Percentiles rank a stretch among this genome's conserved stretches.
Conservation (phyloP, 2,329 filamentous ascomycete genomes). For the Cordyceps farinosa region DNA sequence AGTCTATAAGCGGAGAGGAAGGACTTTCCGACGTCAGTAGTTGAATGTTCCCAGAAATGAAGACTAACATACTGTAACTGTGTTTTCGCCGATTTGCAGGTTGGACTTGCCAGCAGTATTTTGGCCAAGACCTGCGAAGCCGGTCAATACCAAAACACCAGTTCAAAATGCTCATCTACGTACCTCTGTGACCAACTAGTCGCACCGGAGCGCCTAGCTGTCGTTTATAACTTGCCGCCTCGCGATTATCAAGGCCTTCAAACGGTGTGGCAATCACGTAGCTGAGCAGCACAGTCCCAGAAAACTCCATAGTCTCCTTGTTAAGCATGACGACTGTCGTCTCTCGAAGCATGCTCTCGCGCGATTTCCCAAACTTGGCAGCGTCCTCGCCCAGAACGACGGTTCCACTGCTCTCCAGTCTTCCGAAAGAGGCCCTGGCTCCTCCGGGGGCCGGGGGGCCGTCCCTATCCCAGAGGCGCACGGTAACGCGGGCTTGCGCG, state of each 20-base stretch:
- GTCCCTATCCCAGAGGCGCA: slow-evolving; percentile 22
- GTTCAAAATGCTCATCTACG: background rate
- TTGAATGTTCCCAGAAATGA: accelerated
- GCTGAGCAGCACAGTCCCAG: slow-evolving; percentile 34
- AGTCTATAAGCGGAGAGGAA: slow-evolving; percentile 11
- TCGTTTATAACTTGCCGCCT: slow-evolving; percentile 1
- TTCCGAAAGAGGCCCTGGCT: background rate
- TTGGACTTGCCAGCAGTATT: slow-evolving; percentile 8
- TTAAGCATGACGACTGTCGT: slow-evolving; percentile 31
- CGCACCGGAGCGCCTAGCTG: slow-evolving; percentile 10
- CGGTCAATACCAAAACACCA: background rate
- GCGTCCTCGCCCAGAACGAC: slow-evolving; percentile 26
- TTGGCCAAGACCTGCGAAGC: slow-evolving; percentile 5
- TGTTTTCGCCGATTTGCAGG: slow-evolving; percentile 16
- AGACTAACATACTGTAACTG: background rate
- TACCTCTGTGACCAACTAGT: slow-evolving; percentile 35
- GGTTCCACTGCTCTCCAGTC: slow-evolving; percentile 27
- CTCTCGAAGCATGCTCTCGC: slow-evolving; percentile 33
- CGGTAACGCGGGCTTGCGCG: slow-evolving; percentile 19
- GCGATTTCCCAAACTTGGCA: slow-evolving; percentile 25
- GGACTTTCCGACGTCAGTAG: background rate
- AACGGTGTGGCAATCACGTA: slow-evolving; percentile 30
- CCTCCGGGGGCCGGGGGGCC: background rate
- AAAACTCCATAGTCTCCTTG: slow-evolving; percentile 26
- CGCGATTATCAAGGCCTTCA: slow-evolving; percentile 9